These are phyloP conservation scores for Diplocarpon mali DNA, from an alignment of 2,329 filamentous ascomycete genomes.

Conservation along the genomic window DNA sequence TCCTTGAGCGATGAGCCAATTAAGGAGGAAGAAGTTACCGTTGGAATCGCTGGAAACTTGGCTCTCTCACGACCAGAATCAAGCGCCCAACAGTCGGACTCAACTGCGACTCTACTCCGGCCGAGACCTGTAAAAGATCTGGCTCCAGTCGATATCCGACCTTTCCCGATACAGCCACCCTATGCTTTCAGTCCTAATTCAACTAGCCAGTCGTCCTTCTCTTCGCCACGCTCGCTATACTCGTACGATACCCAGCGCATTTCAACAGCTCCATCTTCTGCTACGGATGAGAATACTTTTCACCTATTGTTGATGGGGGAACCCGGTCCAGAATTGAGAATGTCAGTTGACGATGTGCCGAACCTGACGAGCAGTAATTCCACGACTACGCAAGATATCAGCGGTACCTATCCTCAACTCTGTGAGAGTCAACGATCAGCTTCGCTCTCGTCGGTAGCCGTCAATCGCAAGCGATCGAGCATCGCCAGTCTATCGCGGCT, in stretches of 20 bases:
- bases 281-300: constrained; percentile 59
- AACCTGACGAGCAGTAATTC: constrained; percentile 68
- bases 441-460: constrained; percentile 49
- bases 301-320: constrained; percentile 64
- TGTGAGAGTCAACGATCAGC: constrained; percentile 48
- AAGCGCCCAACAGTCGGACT: constrained; percentile 27
- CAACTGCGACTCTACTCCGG: constrained; percentile 23
- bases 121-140: constrained; percentile 31
- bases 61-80: constrained; percentile 28
- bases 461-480: constrained; percentile 62
- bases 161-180: constrained; percentile 32
- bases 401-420: constrained; percentile 33
- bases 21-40: constrained; percentile 30
- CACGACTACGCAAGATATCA: constrained; percentile 60
- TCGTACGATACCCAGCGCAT: constrained; percentile 62
- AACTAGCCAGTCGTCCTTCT: constrained; percentile 41
- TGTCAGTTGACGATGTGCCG: constrained; percentile 63
- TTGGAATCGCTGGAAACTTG: constrained; percentile 31
- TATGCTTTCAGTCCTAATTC: constrained; percentile 48
- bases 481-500: constrained; percentile 67
- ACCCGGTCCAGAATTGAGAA: constrained; percentile 58
- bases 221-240: constrained; percentile 58
- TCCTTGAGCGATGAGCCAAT: constrained; percentile 43
- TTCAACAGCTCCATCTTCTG: constrained; percentile 64
- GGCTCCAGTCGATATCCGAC: constrained; percentile 39